Conservation (phyloP, 2,329 filamentous ascomycete species). For the Sporothrix brunneoviolacea region DNA sequence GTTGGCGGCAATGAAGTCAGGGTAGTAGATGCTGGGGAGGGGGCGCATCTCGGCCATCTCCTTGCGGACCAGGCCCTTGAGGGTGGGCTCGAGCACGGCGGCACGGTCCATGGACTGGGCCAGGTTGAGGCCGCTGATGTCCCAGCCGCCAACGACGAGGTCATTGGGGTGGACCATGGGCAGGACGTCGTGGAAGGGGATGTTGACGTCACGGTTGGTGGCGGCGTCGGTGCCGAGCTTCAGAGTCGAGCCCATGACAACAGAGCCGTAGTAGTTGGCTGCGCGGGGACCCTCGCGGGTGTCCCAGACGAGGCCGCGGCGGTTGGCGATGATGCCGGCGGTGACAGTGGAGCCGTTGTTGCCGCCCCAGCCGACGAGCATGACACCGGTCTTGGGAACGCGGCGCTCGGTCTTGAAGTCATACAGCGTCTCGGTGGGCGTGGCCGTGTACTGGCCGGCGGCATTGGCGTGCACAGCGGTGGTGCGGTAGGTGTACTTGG, state of each 20-base stretch:
- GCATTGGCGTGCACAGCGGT: conserved; percentile 66
- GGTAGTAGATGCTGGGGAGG: conserved; percentile 94
- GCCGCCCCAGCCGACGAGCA: conserved; percentile 96
- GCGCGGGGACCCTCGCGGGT: conserved; percentile 80
- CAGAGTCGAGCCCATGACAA: conserved; percentile 94
- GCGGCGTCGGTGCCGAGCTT: conserved; percentile 86
- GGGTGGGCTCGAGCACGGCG: conserved; percentile 85
- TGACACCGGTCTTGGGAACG: conserved; percentile 88
- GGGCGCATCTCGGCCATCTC: conserved; percentile 87
- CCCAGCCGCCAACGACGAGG: conserved; percentile 91
- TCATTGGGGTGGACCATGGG: conserved; percentile 98
- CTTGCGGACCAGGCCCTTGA: conserved; percentile 86
- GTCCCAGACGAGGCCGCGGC: conserved; percentile 78
- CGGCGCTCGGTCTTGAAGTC: conserved; percentile 97
- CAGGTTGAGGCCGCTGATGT: conserved; percentile 87
- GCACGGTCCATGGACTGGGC: conserved; percentile 93
- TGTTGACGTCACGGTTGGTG: conserved; percentile 85
- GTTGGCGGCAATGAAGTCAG: conserved; percentile 98
- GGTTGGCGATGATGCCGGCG: conserved; percentile 94
- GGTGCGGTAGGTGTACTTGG: conserved; percentile 94
- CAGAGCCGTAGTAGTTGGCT: conserved; percentile 97
- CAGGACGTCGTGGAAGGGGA: conserved; percentile 88
- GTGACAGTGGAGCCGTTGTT: conserved; percentile 98
- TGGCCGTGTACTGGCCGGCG: conserved; percentile 73
- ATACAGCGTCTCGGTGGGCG: conserved; percentile 82